phyloP scores from a whole-genome alignment of 163 green algal species.

The Prototheca wickerhamii region DNA sequence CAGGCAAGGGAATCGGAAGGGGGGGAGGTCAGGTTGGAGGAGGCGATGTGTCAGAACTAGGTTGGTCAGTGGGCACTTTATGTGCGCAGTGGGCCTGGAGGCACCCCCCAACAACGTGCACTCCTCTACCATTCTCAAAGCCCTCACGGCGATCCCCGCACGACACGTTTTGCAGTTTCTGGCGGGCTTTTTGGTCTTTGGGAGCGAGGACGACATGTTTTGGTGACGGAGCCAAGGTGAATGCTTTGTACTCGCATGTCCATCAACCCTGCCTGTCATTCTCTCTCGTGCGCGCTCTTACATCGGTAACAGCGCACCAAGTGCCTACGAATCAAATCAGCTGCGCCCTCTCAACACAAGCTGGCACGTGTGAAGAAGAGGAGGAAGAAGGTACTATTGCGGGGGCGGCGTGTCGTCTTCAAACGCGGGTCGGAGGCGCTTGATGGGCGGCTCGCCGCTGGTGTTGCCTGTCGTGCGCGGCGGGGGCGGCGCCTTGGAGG shows the following conservation, averaged over 20 bases:
- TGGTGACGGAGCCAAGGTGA: neutral
- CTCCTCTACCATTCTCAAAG: too few species aligned
- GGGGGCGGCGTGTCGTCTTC: neutral
- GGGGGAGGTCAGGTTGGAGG: too few species aligned
- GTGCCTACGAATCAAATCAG: too few species aligned
- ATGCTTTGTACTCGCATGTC: neutral
- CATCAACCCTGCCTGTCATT: neutral
- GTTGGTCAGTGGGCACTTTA: neutral
- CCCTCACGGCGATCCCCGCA: too few species aligned
- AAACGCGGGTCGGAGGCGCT: neutral
- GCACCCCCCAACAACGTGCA: neutral
- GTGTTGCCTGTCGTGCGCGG: neutral
- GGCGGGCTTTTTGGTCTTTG: neutral
- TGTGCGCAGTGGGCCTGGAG: neutral
- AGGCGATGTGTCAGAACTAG: neutral
- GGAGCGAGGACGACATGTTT: neutral
- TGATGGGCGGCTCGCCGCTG: neutral
- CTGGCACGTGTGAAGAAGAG: neutral
- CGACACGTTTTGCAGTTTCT: too few species aligned
- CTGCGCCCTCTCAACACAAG: too few species aligned
- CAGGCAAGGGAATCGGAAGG: constrained; percentile 32
- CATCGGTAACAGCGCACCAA: too few species aligned
- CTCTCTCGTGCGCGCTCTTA: neutral
- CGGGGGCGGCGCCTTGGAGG: constrained; percentile 4
- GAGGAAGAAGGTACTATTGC: neutral